A percentile compares a stretch with the other conserved stretches of the same genome.
These are phyloP conservation scores for Blastocladiella britannica DNA, from an alignment of 192 early-diverging fungal genomes.

Conservation along the genomic window DNA sequence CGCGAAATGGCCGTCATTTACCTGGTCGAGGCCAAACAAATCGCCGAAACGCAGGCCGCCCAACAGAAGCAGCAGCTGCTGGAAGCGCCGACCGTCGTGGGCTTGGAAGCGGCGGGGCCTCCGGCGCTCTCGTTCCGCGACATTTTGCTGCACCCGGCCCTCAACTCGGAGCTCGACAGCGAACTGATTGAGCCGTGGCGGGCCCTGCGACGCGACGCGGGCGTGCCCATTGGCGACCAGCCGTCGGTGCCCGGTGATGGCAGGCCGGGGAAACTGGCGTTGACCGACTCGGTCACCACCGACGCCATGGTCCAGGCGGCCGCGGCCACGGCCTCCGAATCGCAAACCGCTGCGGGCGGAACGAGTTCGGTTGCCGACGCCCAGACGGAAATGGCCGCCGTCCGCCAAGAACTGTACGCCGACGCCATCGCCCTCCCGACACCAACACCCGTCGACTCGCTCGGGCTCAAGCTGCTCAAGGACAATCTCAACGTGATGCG, in stretches of 20 bases:
- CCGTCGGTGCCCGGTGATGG: too few relatives aligned
- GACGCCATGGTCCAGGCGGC: constrained; percentile 6
- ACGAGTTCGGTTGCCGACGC: constrained; percentile 3
- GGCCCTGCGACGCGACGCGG: neutral
- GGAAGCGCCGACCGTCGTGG: too few relatives aligned
- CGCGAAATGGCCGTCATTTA: constrained; percentile 10
- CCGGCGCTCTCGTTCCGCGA: neutral
- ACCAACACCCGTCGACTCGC: constrained; percentile 26
- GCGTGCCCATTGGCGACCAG: neutral
- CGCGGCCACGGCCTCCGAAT: constrained; percentile 2
- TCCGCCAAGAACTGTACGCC: constrained; percentile 2
- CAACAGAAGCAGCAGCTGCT: too few relatives aligned
- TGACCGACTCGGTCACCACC: constrained; percentile 5
- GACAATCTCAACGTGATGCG: constrained; percentile 37
- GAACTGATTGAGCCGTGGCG: neutral
- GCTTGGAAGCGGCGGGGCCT: too few relatives aligned
- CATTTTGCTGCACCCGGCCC: neutral
- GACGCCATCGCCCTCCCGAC: constrained; percentile 7
- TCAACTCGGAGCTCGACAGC: neutral
- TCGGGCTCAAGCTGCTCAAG: constrained; percentile 56
- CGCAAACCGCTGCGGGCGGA: neutral
- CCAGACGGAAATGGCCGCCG: neutral
- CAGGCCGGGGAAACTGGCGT: too few relatives aligned
- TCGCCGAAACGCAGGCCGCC: neutral
- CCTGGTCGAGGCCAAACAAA: constrained; percentile 7